Evolutionary conservation across 23 red algal genomes (phyloP), one percentile per base, ranked within the genome.

Genomic region (Gracilaria vermiculophylla): DNA sequence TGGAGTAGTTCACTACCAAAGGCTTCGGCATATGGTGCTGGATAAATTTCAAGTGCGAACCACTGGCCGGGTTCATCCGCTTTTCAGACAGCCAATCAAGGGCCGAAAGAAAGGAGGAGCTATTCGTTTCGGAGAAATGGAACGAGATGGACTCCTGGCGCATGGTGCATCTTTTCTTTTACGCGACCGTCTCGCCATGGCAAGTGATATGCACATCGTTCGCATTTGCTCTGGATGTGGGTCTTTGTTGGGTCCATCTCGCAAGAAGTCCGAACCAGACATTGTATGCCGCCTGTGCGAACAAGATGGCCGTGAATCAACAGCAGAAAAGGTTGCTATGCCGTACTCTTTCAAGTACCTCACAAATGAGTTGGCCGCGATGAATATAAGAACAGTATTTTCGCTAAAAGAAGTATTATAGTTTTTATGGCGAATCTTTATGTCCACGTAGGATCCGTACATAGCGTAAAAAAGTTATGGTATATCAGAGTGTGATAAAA

Each of bases 91-190:
- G 65, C 97, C 97, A 24, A 89, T 96, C n/a, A 80, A 91, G 55
- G 97, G 97, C 1, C 82, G 97, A 47, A 96, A 94, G 25, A 48
- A 80, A 27, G 97, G 94, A 5, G 97, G 97, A 12, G 97, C 93
- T 42, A 95, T 99, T 83, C 97, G 97, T 21, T 93, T 99, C 57
- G 97, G 97, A 24, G 97, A 99, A 81, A 99, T 99, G 97, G 97
- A 99, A 67, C 79, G 97, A 43, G 97, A 99, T 78, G 93, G 89
- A 49, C 25, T 95, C 17, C 49, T 99, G 11, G 97, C 86, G 21
- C 86, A 94, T 80, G 97, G 97, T 28, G 89, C 97, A 56, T 87
- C 97, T 16, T 94, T 92, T 45, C 50, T 92, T 11, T 61, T 99
- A 44, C 76, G 92, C 21, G 97, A 99, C 66, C 91, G 97, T 40